Evolutionary conservation across 1,284 basidiomycete genomes (phyloP), one percentile per base, ranked within the genome.

Genomic region (Microbotryum saponariae): DNA sequence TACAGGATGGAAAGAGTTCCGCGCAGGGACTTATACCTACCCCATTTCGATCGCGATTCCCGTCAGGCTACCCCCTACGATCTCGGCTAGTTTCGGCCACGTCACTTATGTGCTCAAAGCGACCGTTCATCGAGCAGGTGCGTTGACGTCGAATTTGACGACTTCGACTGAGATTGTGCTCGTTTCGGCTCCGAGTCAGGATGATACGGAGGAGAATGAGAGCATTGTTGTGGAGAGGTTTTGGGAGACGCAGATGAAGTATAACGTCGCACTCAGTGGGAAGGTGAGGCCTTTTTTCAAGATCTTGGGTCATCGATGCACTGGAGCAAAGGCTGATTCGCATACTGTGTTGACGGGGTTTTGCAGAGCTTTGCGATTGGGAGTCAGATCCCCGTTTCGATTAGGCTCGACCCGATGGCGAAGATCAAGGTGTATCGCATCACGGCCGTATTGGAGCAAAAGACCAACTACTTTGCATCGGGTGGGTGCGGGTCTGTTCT

Each of bases 211-310:
- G 71, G 88, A 88, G 65, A 82, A 80, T 5, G 89, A 89, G 72
- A 79, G 85, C 69, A 86, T 97, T 63, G 82, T 92, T 54, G 85
- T 97, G 16, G 89, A 96, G 74, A 80, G 91, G 27, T 85, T 88
- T 70, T 98, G 93, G 93, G 93, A 97, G 64, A 82, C 86, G 62
- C 87, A 96, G 73, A 79, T 97, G 72, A 85, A 90, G 68, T 92
- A 90, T 70, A 70, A 77, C 65, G 86, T 97, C 60, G 82, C 86
- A 1, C 78, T 97, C 29, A 83, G 85, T 37, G 89, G 89, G 16
- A 85, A 87, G 64, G 70, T 68, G 44, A 60, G 69, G 10, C 31
- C 31, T 31, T 18, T 1, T 4, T 20, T 18, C 31, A 16, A 18
- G 21, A 55, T 65, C 64, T 42, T 70, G 70, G 54, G 61, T 68